A percentile compares a stretch with the other conserved stretches of the same genome.
Conservation (phyloP, 1,284 basidiomycete species). For the Volvariella surrecta region DNA sequence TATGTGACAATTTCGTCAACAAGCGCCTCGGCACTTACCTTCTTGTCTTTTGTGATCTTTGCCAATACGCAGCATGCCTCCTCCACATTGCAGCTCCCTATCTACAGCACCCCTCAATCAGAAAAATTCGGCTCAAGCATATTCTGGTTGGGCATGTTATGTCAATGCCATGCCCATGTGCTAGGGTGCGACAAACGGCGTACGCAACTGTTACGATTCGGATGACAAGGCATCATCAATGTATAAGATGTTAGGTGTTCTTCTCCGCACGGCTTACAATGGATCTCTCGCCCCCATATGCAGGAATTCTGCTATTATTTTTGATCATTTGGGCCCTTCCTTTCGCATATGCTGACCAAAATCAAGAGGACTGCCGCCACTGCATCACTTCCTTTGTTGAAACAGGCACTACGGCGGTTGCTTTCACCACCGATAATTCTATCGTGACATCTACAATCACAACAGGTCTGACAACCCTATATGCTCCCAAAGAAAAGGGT, state of each 20-base stretch:
- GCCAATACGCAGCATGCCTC: no score
- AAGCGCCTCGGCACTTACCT: no score
- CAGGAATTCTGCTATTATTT: neutral
- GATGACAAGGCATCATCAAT: neutral
- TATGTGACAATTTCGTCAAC: no score
- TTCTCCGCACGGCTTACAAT: neutral
- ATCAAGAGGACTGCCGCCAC: neutral
- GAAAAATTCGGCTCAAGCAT: no score
- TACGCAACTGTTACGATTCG: neutral
- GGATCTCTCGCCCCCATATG: neutral
- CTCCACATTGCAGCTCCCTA: no score
- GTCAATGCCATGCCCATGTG: no score
- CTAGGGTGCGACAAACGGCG: neutral
- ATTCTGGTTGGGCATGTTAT: no score
- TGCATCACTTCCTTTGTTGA: neutral
- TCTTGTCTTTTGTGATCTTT: no score
- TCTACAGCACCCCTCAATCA: no score
- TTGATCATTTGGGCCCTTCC: neutral
- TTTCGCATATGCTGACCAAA: neutral
- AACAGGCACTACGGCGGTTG: slow-evolving; percentile 3
- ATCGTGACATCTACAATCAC: neutral
- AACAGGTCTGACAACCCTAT: slow-evolving; percentile 11
- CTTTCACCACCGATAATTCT: neutral
- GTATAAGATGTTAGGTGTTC: neutral
- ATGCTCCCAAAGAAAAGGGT: slow-evolving; percentile 14